Base-by-base conservation (phyloP, 768 basidiomycete species). In the Kwoniella dejecticola region DNA sequence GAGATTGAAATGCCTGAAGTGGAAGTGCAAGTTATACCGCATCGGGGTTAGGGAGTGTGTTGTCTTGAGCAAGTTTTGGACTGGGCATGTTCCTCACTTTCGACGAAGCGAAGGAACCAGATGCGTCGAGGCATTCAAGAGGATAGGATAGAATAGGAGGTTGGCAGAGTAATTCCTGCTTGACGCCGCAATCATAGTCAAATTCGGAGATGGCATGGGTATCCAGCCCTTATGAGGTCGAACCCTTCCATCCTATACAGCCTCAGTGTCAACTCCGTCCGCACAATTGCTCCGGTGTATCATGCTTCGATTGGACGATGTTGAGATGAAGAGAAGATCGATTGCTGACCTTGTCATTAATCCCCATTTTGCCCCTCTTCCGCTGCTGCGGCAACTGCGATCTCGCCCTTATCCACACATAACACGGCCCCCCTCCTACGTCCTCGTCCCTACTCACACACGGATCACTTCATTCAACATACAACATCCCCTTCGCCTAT, bases 391-490 rank as follows among this genome's bases (percentile, higher is more conserved):
- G 24, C 46, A 47, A n/a, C 19, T 45, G 23, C 21, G 11, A 15
- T 19, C n/a, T 19, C 13, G 24, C 42, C 19, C 42, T 15, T 26
- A 47, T 24, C 24, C 27, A 19, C 46, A 19, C 46, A 19, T 27
- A 47, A 36, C 33, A 11, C 46, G 12, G 19, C 46, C 19, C 42
- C 24, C 3, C 42, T 4, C n/a, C 42, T 38, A 17, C 47, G 12
- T 27, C 23, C 12, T 52, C 49, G 19, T 49, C 47, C 24, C 36
- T 38, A 31, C 50, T 7, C 7, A n/a, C 11, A 53, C 52, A 53
- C 52, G 38, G 24, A 53, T 33, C 7, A 23, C 36, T 21, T 26
- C 36, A 27, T 45, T 21, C 4, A 45, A 45, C n/a, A n/a, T 23
- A 10, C 29, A 23, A 38, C 21, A 6, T 36, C 7, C 36, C 21